Evolutionary conservation across 2,329 filamentous ascomycete species (phyloP).

Genomic region (Ceratocystis cubensis): DNA sequence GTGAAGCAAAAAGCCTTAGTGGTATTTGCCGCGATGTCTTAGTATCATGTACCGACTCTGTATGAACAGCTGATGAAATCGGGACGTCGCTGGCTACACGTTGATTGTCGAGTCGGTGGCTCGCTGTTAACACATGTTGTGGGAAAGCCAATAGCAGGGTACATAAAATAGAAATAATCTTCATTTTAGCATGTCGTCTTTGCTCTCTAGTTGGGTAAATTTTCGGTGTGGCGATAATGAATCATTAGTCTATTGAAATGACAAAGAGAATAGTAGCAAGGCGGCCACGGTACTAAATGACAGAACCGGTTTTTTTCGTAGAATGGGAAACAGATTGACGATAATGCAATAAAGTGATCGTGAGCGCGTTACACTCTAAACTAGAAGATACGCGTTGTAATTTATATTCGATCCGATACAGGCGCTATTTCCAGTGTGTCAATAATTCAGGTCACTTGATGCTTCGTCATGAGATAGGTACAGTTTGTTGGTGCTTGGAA

Average conservation of each 20-base stretch:
- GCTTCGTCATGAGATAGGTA: not conserved
- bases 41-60: not conserved
- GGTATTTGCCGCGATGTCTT: conserved; percentile 29
- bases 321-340: not conserved
- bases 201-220: not conserved
- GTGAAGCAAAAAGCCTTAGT: conserved; percentile 55
- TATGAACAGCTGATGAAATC: not conserved
- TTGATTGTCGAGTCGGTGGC: conserved; percentile 7
- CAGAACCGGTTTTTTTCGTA: not conserved
- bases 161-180: not conserved
- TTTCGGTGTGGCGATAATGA: not conserved
- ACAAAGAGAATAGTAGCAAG: not conserved
- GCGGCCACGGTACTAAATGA: not conserved
- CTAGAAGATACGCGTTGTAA: not conserved
- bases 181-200: conserved; percentile 13
- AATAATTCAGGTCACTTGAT: conserved; percentile 1
- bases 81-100: not conserved
- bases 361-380: not conserved
- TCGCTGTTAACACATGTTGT: not conserved
- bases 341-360: not conserved
- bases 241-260: not conserved
- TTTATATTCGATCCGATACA: not conserved
- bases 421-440: not conserved
- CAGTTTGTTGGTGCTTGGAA: conserved; percentile 9
- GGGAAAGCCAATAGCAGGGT: conserved; percentile 12